Percentiles rank a stretch among this genome's conserved stretches.
Evolutionary conservation across 176 grass and related monocot species (phyloP).

Genomic region (Coix lacrymajobi): DNA sequence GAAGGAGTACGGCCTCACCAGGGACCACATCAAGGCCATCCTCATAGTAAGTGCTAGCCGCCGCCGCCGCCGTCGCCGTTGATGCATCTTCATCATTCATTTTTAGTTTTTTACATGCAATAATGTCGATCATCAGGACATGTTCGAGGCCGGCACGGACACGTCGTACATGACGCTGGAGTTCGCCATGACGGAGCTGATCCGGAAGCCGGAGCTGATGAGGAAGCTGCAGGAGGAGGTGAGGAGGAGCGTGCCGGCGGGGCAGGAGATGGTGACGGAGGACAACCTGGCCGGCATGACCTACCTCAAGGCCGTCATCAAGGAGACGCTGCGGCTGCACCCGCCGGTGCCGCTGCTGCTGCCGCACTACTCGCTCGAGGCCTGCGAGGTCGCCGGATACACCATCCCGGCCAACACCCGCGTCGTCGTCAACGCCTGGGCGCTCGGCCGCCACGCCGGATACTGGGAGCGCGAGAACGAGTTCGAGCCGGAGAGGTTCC

Average conservation of each 20-base stretch:
- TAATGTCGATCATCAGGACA: neutral
- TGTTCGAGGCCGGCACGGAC: neutral
- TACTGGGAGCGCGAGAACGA: slow-evolving; percentile 1
- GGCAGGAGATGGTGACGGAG: neutral
- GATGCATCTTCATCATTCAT: neutral
- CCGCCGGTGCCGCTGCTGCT: neutral
- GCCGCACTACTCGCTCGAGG: neutral
- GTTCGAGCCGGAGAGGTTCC: slow-evolving; percentile 35
- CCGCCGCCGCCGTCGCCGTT: too few species aligned
- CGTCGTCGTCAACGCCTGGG: neutral
- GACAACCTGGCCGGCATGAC: neutral
- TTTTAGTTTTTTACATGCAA: neutral
- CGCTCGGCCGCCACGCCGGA: neutral
- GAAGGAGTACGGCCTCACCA: neutral
- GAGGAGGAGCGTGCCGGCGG: neutral
- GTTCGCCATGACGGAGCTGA: neutral
- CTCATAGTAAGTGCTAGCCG: neutral
- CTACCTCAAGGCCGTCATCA: neutral
- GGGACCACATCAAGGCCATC: neutral
- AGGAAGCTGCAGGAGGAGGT: neutral
- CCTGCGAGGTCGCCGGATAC: neutral
- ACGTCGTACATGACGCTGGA: neutral
- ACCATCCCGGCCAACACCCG: neutral
- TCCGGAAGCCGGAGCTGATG: neutral
- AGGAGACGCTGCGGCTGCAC: too few species aligned